Base-by-base conservation (phyloP, 805 yeast genomes). In the Yarrowia bubula region DNA sequence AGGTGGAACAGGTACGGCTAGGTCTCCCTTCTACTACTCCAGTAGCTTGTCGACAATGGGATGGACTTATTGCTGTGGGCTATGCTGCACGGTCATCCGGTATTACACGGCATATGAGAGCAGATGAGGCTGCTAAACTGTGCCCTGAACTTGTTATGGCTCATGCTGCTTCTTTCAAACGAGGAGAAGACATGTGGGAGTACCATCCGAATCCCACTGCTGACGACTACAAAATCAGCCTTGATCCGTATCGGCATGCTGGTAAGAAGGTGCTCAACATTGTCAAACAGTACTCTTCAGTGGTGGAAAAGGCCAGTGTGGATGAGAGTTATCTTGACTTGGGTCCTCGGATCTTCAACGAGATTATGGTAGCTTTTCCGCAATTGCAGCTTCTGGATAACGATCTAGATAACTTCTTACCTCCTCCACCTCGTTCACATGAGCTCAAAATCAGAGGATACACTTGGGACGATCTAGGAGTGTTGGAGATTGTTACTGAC, bases 21-120 rank as follows among this genome's bases (percentile, higher is more conserved):
- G 87, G 87, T 0, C 76, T 88, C 14, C 75, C 86, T 1, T 78
- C 77, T 1, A 84, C 85, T 2, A 92, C 86, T 67, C 98, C 99
- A 0, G 88, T 95, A 1, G 98, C 92, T 0, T 92, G 98, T 74
- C 90, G 91, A 4, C 99, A 95, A 72, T 95, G 99, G 99, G 80
- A 82, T 55, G 81, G 92, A 0, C 77, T 95, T 2, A 93, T 95
- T 66, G 99, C 99, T 0, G 96, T 95, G 0, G 78, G 76, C 67
- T 79, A 79, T 75, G 89, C 97, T 0, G 98, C 99, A 0, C 79
- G 98, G 43, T 84, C 86, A 64, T 92, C 73, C 73, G 97, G 97
- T 0, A 86, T 95, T 18, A 79, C 84, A 14, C 77, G 99, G 66
- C 87, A 91, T 87, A 95, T 89, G 71, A 79, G 83, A 0, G 73